phyloP scores from a whole-genome alignment of 2,329 filamentous ascomycete genomes.

The Peltaster fructicola region DNA sequence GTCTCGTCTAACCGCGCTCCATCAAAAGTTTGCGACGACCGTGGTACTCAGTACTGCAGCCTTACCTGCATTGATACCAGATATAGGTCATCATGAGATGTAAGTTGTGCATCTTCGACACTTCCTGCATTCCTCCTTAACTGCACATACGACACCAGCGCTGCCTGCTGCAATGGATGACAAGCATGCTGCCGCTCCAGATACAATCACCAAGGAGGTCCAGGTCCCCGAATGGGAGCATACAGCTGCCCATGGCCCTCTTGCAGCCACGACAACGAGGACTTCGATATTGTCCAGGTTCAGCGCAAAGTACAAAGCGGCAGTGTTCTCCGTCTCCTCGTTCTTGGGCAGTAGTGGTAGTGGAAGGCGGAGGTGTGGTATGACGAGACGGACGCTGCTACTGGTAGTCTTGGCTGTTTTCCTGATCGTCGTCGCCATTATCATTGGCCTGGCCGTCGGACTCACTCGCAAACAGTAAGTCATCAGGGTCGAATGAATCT shows the following conservation, averaged over 20 bases:
- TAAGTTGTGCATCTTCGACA: too few relatives aligned
- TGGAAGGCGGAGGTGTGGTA: slow-evolving; percentile 21
- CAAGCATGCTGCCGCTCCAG: too few relatives aligned
- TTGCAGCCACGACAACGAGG: slow-evolving; percentile 1
- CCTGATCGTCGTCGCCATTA: slow-evolving; percentile 20
- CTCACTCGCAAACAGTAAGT: slow-evolving; percentile 11
- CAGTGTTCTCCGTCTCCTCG: not conserved
- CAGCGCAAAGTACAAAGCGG: not conserved
- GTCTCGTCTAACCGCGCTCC: too few relatives aligned
- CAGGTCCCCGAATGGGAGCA: slow-evolving; percentile 15
- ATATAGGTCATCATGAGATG: too few relatives aligned
- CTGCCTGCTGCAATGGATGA: too few relatives aligned
- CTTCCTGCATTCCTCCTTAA: too few relatives aligned
- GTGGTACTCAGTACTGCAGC: too few relatives aligned
- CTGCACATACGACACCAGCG: too few relatives aligned
- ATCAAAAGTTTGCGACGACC: too few relatives aligned
- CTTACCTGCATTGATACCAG: too few relatives aligned
- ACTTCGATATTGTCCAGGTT: not conserved
- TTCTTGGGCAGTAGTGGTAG: slow-evolving; percentile 14
- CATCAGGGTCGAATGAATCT: not conserved
- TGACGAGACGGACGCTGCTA: slow-evolving; percentile 22
- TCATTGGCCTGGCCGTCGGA: slow-evolving; percentile 26
- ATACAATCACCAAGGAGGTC: slow-evolving; percentile 5
- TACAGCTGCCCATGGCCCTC: slow-evolving; percentile 1
- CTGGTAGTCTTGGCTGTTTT: slow-evolving; percentile 17